phyloP scores from a whole-genome alignment of 305 asterid genomes.

The Plantago lanceolata region DNA sequence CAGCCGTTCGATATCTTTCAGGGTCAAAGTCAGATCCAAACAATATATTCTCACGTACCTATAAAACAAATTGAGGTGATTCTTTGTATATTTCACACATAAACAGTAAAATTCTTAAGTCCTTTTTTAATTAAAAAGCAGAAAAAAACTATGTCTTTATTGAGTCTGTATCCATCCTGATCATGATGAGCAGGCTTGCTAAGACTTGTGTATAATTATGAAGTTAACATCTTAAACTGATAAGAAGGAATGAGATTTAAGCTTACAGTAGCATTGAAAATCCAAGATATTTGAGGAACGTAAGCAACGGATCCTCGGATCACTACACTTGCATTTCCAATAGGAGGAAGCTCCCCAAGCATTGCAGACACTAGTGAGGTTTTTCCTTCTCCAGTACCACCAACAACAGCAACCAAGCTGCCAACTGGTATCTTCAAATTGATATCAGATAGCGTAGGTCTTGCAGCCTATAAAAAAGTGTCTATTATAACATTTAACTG shows the following conservation, averaged over 20 bases:
- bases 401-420: conserved; percentile 82
- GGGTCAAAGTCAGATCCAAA: conserved; percentile 74
- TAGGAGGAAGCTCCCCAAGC: conserved; percentile 90
- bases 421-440: conserved; percentile 82
- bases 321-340: conserved; percentile 55
- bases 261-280: conserved; percentile 89
- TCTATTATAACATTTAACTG: too few species aligned
- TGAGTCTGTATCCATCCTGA: too few species aligned
- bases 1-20: conserved; percentile 64
- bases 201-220: too few species aligned
- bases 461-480: conserved; percentile 48
- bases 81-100: too few species aligned
- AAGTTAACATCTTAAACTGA: too few species aligned
- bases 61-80: conserved; percentile 21
- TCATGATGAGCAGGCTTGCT: too few species aligned
- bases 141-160: too few species aligned
- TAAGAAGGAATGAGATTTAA: conserved; percentile 2
- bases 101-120: too few species aligned
- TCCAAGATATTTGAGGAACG: conserved; percentile 97
- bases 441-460: conserved; percentile 73
- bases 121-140: too few species aligned
- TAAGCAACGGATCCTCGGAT: conserved; percentile 89
- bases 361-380: conserved; percentile 88
- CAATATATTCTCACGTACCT: conserved; percentile 86
- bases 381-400: conserved; percentile 96